A percentile compares a stretch with the other conserved stretches of the same genome.
Conservation (phyloP, 2,329 filamentous ascomycete genomes). For the Cytospora piceicola region DNA sequence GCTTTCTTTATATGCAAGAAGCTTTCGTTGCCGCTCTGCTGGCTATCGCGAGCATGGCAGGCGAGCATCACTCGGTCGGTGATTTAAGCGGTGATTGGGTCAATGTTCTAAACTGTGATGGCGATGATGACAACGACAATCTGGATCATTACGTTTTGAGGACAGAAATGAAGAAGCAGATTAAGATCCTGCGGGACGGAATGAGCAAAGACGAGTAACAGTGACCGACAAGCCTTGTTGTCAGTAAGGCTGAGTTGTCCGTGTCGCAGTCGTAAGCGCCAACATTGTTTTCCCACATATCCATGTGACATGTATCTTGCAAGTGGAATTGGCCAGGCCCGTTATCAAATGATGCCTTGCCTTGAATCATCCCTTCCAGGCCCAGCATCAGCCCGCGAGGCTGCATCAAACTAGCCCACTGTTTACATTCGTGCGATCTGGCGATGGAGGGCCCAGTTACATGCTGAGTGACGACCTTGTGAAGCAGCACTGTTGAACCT, state of each 20-base stretch:
- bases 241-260: not conserved
- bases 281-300: not conserved
- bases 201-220: slow-evolving; percentile 47
- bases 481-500: no score
- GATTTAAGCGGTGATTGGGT: slow-evolving; percentile 44
- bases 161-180: slow-evolving; percentile 66
- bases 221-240: slow-evolving; percentile 13
- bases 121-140: slow-evolving; percentile 42
- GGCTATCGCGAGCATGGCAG: slow-evolving; percentile 52
- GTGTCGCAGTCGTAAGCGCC: not conserved
- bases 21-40: slow-evolving; percentile 68
- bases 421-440: no score
- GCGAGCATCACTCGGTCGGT: slow-evolving; percentile 35
- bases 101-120: slow-evolving; percentile 35
- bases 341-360: no score
- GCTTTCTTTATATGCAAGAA: slow-evolving; percentile 72
- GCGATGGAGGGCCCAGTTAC: no score
- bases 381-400: no score
- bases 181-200: slow-evolving; percentile 63
- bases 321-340: no score
- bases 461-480: no score
- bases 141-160: slow-evolving; percentile 59
- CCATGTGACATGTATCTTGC: no score
- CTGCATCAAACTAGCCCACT: no score
- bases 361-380: no score